Evolutionary conservation across 108 stramenopile genomes (phyloP).

Genomic region (Parietichytrium sp.): DNA sequence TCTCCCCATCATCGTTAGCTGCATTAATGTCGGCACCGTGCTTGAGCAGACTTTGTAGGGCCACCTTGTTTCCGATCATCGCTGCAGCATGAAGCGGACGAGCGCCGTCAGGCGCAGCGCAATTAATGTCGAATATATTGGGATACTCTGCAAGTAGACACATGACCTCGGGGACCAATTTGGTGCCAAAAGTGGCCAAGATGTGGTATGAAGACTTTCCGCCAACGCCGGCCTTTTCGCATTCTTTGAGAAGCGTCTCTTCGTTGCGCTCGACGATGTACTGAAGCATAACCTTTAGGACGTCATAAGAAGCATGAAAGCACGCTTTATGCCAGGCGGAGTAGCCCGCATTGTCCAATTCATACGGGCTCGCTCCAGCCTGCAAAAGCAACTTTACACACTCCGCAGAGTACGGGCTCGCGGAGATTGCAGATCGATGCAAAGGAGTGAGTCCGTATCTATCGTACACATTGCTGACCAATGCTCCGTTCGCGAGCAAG

Average conservation of each 20-base stretch:
- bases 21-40: not conserved
- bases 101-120: slow-evolving; percentile 6
- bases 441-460: slow-evolving; percentile 2
- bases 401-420: not conserved
- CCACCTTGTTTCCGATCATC: not conserved
- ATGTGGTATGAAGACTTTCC: not conserved
- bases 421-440: slow-evolving; percentile 18
- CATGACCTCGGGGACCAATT: not conserved
- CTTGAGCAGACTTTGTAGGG: not conserved
- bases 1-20: not conserved
- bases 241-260: not conserved
- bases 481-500: not conserved
- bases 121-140: no score
- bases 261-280: not conserved
- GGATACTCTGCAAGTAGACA: not conserved
- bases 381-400: not conserved
- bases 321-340: not conserved
- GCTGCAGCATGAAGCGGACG: slow-evolving; percentile 18
- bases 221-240: not conserved
- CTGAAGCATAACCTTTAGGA: not conserved
- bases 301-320: not conserved
- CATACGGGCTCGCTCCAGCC: not conserved
- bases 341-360: not conserved
- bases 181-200: not conserved
- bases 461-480: not conserved